Conservation (phyloP, 208 protist genomes). For the Angomonas ambiguus region DNA sequence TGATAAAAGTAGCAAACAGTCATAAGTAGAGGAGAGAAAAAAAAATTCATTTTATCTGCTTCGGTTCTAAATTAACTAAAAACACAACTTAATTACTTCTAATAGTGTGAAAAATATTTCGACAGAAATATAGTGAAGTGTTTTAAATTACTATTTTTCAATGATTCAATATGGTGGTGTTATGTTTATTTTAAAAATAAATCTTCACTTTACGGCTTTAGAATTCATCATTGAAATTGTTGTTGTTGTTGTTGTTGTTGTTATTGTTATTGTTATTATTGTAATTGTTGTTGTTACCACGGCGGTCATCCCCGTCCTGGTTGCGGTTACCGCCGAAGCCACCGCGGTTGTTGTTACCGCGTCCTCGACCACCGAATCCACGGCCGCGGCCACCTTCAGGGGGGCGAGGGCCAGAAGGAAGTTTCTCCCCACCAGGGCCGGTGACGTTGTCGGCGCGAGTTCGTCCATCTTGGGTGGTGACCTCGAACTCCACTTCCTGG, state of each 20-base stretch:
- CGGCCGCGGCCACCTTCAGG: conserved; percentile 40
- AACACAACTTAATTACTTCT: neutral
- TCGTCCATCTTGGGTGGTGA: conserved; percentile 78
- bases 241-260: conserved; percentile 40
- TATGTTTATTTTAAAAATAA: neutral
- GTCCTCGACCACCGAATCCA: conserved; percentile 37
- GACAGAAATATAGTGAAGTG: neutral
- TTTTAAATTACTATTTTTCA: neutral
- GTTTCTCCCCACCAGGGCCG: conserved; percentile 62
- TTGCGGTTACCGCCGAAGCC: conserved; percentile 37
- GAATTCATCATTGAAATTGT: conserved; percentile 84
- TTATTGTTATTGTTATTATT: conserved; percentile 54
- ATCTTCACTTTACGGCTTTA: conserved; percentile 24
- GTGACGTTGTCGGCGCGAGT: conserved; percentile 89
- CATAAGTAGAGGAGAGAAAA: conserved; percentile 18
- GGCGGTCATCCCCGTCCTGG: conserved; percentile 34
- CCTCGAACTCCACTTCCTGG: conserved; percentile 91
- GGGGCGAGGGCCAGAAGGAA: conserved; percentile 76
- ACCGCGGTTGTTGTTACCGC: conserved; percentile 36
- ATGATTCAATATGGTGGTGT: neutral
- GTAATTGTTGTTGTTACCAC: conserved; percentile 62
- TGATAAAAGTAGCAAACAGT: conserved; percentile 3
- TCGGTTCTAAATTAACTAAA: neutral
- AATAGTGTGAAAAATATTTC: neutral
- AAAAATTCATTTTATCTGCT: neutral